These are phyloP conservation scores for Babesia microti DNA, from an alignment of 169 alveolate species.

Conservation along the genomic window DNA sequence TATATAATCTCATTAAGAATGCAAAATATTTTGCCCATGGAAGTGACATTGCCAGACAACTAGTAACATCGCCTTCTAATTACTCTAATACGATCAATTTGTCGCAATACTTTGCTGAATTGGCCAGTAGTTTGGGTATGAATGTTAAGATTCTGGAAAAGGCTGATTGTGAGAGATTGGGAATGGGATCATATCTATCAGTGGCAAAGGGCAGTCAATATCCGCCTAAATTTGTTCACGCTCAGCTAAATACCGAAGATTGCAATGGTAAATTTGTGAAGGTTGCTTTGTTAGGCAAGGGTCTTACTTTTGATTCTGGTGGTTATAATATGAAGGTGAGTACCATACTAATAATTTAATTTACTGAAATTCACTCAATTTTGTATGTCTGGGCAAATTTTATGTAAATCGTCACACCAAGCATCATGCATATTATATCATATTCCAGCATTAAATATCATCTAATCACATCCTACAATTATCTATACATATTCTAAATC, in stretches of 20 bases:
- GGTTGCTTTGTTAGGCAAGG: constrained; percentile 87
- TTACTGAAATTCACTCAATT: no score
- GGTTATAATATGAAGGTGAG: constrained; percentile 77
- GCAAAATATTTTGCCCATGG: constrained; percentile 14
- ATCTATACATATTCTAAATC: no score
- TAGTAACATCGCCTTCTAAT: constrained; percentile 70
- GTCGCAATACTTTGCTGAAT: constrained; percentile 48
- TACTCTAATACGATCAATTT: constrained; percentile 65
- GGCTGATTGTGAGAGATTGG: constrained; percentile 64
- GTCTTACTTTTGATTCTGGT: constrained; percentile 84
- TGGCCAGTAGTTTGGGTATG: constrained; percentile 57
- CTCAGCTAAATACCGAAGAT: constrained; percentile 54
- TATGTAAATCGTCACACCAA: no score
- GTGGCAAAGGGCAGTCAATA: constrained; percentile 77
- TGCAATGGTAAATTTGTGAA: constrained; percentile 38
- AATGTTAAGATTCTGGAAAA: constrained; percentile 53
- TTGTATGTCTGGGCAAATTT: no score
- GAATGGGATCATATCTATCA: constrained; percentile 76
- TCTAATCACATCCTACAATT: no score
- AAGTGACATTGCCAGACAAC: constrained; percentile 50
- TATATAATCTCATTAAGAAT: constrained; percentile 1
- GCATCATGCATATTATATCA: no score
- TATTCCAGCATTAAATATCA: no score
- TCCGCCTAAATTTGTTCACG: constrained; percentile 74
- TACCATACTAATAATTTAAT: constrained; percentile 1